A percentile compares a stretch with the other conserved stretches of the same genome.
Conservation (phyloP, 352 stramenopile species). For the Globisporangium polare region DNA sequence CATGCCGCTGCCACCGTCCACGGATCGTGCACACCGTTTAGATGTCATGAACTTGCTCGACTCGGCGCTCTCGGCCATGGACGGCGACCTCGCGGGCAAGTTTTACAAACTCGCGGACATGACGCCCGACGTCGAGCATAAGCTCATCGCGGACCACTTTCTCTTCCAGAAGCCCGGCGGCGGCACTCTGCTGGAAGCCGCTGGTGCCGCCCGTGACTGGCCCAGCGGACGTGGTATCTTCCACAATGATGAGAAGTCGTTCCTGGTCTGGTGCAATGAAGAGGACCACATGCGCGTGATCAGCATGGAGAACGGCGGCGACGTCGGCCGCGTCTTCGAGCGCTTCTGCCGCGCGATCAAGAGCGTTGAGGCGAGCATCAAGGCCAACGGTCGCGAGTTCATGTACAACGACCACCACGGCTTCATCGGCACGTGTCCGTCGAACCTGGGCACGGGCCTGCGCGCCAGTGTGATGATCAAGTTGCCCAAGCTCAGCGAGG, state of each 20-base stretch:
- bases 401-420: constrained; percentile 74
- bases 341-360: constrained; percentile 74
- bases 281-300: constrained; percentile 85
- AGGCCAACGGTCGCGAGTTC: constrained; percentile 65
- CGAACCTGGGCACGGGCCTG: constrained; percentile 88
- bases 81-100: constrained; percentile 61
- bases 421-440: constrained; percentile 87
- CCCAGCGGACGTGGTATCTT: constrained; percentile 76
- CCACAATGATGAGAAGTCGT: constrained; percentile 72
- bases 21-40: constrained; percentile 74
- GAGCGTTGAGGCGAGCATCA: constrained; percentile 70
- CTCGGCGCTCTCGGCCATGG: constrained; percentile 67
- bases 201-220: constrained; percentile 66
- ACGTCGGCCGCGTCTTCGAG: constrained; percentile 75
- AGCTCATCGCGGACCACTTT: constrained; percentile 75
- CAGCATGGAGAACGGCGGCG: constrained; percentile 76
- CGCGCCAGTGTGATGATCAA: constrained; percentile 89
- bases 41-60: constrained; percentile 86
- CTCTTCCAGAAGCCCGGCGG: constrained; percentile 84
- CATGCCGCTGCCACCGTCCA: constrained; percentile 76
- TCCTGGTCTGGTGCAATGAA: constrained; percentile 85
- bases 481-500: constrained; percentile 79
- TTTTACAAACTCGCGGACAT: constrained; percentile 83
- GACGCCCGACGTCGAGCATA: constrained; percentile 67
- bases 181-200: constrained; percentile 62